These are phyloP conservation scores for Tulasnella calospora DNA, from an alignment of 768 basidiomycete species.

Conservation along the genomic window DNA sequence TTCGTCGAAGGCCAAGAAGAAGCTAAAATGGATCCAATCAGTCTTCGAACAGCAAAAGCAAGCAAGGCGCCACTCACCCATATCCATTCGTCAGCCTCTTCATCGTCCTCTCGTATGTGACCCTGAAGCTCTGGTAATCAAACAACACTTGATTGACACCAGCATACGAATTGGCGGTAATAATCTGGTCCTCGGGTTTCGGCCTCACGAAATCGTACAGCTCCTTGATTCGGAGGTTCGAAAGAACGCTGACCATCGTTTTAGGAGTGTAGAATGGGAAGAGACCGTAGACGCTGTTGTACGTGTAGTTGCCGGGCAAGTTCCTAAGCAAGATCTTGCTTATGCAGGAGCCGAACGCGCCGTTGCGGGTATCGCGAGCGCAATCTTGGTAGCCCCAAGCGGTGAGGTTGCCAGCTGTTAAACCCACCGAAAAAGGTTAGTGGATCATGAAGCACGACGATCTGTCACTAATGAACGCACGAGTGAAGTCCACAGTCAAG, in stretches of 20 bases:
- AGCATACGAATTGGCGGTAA: conserved; percentile 25
- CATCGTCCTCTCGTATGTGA: conserved; percentile 38
- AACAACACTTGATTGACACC: conserved; percentile 29
- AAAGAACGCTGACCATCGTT: conserved; percentile 44
- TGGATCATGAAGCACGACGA: neutral
- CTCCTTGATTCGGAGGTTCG: conserved; percentile 36
- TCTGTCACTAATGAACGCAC: conserved; percentile 42
- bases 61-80: conserved; percentile 31
- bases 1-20: conserved; percentile 42
- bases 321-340: conserved; percentile 66
- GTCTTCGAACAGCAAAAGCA: neutral
- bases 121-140: conserved; percentile 40
- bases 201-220: conserved; percentile 64
- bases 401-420: conserved; percentile 58
- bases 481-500: conserved; percentile 70
- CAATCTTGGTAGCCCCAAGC: conserved; percentile 75
- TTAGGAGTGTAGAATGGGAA: conserved; percentile 75
- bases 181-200: neutral
- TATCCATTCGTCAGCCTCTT: conserved; percentile 36
- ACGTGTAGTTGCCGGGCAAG: conserved; percentile 63
- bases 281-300: conserved; percentile 62
- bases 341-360: conserved; percentile 71
- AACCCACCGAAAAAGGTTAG: conserved; percentile 37
- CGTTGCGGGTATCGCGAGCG: conserved; percentile 56
- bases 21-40: conserved; percentile 22